phyloP scores from a whole-genome alignment of 768 basidiomycete genomes.

The Hirschioporus abietinus region DNA sequence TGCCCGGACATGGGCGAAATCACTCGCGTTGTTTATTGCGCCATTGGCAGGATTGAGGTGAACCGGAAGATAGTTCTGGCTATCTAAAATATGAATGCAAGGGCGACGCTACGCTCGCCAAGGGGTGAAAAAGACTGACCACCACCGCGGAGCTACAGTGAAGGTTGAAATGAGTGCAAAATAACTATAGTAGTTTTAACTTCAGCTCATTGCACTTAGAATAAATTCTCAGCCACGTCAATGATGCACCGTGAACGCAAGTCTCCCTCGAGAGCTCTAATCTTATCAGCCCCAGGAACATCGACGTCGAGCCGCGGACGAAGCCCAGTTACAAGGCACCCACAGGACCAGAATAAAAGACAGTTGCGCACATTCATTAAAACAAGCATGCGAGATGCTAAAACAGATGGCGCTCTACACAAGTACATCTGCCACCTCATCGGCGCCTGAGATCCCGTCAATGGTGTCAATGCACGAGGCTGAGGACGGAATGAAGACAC shows the following conservation, averaged over 20 bases:
- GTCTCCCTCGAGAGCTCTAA: not conserved
- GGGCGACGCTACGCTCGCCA: no score
- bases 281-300: not conserved
- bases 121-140: no score
- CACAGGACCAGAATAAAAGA: not conserved
- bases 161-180: no score
- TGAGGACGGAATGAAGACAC: not conserved
- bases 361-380: not conserved
- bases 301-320: not conserved
- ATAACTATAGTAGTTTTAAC: no score
- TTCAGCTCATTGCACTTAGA: no score
- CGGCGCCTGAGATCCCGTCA: not conserved
- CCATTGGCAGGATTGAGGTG: no score
- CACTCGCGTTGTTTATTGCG: no score
- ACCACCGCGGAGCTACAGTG: no score
- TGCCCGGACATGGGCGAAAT: no score
- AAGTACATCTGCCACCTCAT: not conserved
- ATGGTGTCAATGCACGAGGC: not conserved
- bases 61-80: no score
- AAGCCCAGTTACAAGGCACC: not conserved
- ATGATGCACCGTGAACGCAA: not conserved
- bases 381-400: not conserved
- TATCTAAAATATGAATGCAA: no score
- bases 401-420: not conserved
- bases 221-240: not conserved